phyloP scores from a whole-genome alignment of 768 basidiomycete species.

The Paxillus rubicundulus region DNA sequence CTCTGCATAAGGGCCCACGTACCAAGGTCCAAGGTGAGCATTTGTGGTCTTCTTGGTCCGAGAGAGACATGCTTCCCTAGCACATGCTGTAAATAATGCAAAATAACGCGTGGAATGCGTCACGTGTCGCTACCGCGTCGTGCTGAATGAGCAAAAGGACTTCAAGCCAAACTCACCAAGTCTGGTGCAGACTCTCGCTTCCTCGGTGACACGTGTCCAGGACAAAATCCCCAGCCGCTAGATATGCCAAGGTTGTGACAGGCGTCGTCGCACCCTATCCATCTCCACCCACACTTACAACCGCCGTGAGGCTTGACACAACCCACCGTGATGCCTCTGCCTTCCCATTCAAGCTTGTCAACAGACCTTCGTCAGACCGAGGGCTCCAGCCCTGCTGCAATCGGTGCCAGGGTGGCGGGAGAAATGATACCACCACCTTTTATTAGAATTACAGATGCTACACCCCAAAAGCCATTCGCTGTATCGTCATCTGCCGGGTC shows the following conservation, averaged over 20 bases:
- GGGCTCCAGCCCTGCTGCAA: background rate
- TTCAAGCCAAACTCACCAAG: background rate
- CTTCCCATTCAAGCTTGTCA: background rate
- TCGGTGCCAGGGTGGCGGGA: background rate
- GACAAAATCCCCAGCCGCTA: background rate
- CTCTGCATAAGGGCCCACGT: background rate
- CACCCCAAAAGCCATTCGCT: slow-evolving; percentile 15
- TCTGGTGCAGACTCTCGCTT: too few relatives aligned
- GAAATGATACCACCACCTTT: background rate
- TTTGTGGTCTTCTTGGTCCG: slow-evolving; percentile 7
- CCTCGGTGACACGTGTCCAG: background rate
- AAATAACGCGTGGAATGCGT: slow-evolving; percentile 15
- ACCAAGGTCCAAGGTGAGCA: background rate
- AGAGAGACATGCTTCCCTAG: background rate
- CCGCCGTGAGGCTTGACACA: too few relatives aligned
- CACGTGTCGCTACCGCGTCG: slow-evolving; percentile 6
- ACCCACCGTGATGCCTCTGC: background rate
- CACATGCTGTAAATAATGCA: slow-evolving; percentile 4
- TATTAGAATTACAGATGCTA: slow-evolving; percentile 18
- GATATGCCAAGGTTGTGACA: background rate
- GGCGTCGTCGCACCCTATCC: background rate
- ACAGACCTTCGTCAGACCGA: too few relatives aligned
- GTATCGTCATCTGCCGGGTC: background rate
- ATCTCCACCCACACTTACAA: background rate
- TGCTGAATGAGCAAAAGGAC: too few relatives aligned